Percentiles rank a stretch among this genome's conserved stretches.
These are phyloP conservation scores for Fusarium acutatum DNA, from an alignment of 2,329 filamentous ascomycete species.

Conservation along the genomic window DNA sequence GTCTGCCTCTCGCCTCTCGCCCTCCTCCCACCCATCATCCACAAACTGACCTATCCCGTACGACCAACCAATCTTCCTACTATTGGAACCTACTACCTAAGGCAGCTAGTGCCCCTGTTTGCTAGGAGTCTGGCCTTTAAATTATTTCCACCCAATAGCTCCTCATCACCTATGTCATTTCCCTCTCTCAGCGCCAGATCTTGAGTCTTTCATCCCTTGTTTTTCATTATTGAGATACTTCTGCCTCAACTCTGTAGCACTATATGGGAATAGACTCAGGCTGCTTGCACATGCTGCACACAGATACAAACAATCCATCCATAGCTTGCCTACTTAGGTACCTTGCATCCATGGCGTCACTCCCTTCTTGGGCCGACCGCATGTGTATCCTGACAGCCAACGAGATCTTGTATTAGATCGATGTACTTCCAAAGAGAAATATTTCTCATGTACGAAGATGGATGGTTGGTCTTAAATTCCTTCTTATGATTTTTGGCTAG, in stretches of 20 bases:
- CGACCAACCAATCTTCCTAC: neutral
- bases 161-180: constrained; percentile 9
- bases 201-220: neutral
- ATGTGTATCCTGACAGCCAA: neutral
- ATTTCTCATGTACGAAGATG: neutral
- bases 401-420: neutral
- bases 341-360: constrained; percentile 18
- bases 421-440: neutral
- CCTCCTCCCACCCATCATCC: neutral
- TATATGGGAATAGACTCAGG: neutral
- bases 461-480: neutral
- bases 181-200: neutral
- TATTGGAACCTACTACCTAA: neutral
- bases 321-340: neutral
- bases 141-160: constrained; percentile 12
- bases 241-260: neutral
- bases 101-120: neutral
- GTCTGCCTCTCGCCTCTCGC: neutral
- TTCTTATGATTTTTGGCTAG: neutral
- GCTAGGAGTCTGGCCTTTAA: neutral
- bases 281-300: neutral
- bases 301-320: neutral
- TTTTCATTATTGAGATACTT: neutral
- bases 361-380: constrained; percentile 11
- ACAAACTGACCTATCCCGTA: neutral